phyloP scores from a whole-genome alignment of 1,139 yeast genomes.

The Candida pseudocylindracea region DNA sequence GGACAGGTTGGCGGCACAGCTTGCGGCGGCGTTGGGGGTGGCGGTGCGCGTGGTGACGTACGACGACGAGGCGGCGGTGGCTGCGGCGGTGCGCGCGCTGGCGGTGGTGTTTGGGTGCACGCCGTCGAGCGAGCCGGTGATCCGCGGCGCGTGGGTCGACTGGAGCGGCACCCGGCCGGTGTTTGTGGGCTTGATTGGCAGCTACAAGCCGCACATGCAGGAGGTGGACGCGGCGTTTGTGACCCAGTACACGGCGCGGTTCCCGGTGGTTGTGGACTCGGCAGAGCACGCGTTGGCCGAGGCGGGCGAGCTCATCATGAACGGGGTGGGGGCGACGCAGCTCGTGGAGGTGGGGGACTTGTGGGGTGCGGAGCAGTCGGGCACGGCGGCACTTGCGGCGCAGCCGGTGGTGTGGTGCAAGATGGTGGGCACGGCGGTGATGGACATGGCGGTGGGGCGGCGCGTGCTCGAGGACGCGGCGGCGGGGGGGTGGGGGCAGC shows the following conservation, averaged over 20 bases:
- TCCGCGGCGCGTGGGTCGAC: constrained; percentile 14
- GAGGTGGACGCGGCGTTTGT: constrained; percentile 31
- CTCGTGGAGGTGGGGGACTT: constrained; percentile 24
- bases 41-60: constrained; percentile 5
- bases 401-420: constrained; percentile 17
- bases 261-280: constrained; percentile 33
- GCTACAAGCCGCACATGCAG: constrained; percentile 46
- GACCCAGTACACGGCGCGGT: constrained; percentile 7
- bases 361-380: constrained; percentile 2
- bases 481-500: too few relatives aligned
- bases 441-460: constrained; percentile 28
- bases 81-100: background rate
- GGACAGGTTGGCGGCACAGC: constrained; percentile 6
- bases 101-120: constrained; percentile 27
- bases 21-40: constrained; percentile 8
- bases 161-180: constrained; percentile 9
- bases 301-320: constrained; percentile 41
- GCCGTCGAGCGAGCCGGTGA: constrained; percentile 28
- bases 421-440: constrained; percentile 36
- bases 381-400: background rate
- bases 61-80: constrained; percentile 5
- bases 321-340: constrained; percentile 11
- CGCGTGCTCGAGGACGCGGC: too few relatives aligned
- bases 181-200: constrained; percentile 40
- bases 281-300: constrained; percentile 30